A percentile compares a stretch with the other conserved stretches of the same genome.
Evolutionary conservation across 1,284 basidiomycete genomes (phyloP).

Genomic region (Grifola frondosa): DNA sequence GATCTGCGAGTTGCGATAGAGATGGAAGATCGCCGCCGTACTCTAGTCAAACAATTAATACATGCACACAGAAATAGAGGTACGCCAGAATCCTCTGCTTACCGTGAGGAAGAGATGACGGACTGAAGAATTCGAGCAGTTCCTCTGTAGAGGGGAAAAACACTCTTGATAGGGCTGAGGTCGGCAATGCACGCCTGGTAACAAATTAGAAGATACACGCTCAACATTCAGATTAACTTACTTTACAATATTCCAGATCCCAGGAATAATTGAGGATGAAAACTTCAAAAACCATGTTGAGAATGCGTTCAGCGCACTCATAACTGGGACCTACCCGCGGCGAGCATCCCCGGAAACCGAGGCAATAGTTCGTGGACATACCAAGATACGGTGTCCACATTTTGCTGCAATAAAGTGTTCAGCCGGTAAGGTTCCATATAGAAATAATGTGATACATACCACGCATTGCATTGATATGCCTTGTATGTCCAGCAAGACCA

Average conservation of each 20-base stretch:
- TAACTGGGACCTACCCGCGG: no score
- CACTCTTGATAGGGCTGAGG: constrained; percentile 65
- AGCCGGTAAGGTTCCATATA: not conserved
- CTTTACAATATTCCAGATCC: constrained; percentile 78
- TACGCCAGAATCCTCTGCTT: constrained; percentile 21
- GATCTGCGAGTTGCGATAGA: constrained; percentile 47
- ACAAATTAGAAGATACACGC: constrained; percentile 11
- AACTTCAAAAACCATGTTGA: constrained; percentile 38
- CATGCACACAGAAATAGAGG: constrained; percentile 3
- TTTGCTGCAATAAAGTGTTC: constrained; percentile 36
- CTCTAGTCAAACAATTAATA: constrained; percentile 40
- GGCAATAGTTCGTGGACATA: constrained; percentile 63
- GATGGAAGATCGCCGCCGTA: constrained; percentile 57
- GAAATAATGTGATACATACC: constrained; percentile 41
- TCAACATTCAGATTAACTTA: constrained; percentile 31
- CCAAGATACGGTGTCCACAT: constrained; percentile 63
- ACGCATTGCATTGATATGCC: constrained; percentile 55
- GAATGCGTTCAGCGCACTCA: constrained; percentile 20
- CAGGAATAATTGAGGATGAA: constrained; percentile 84
- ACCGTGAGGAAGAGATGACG: constrained; percentile 60
- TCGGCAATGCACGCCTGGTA: constrained; percentile 65
- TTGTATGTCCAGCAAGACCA: constrained; percentile 67
- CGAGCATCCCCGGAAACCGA: constrained; percentile 76
- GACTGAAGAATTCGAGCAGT: constrained; percentile 58
- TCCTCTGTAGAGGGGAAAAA: constrained; percentile 69